Percentiles rank a stretch among this genome's conserved stretches.
These are phyloP conservation scores for Fusarium circinatum DNA, from an alignment of 2,329 filamentous ascomycete genomes.

Conservation along the genomic window DNA sequence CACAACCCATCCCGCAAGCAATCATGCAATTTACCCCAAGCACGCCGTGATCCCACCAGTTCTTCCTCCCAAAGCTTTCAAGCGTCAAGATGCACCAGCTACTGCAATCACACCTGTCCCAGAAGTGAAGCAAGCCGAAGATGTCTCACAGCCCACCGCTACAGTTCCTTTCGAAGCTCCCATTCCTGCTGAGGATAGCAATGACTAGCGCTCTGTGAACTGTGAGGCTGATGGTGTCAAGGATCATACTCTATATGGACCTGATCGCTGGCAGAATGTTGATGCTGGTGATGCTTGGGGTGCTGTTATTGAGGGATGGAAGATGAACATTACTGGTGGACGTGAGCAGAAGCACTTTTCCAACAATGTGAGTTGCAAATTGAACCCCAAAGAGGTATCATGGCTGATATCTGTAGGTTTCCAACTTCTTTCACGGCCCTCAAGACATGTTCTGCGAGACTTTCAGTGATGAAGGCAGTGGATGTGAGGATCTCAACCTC, in stretches of 20 bases:
- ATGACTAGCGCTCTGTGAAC: background rate
- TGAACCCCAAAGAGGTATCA: fast-evolving
- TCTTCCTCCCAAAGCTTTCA: background rate
- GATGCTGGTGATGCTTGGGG: slow-evolving; percentile 14
- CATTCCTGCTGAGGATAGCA: background rate
- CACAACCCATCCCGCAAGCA: background rate
- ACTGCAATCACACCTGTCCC: background rate
- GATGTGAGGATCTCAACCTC: slow-evolving; percentile 9
- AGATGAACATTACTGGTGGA: slow-evolving; percentile 5
- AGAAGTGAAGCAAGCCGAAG: background rate
- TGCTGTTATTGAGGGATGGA: slow-evolving; percentile 15
- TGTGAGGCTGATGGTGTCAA: slow-evolving; percentile 12
- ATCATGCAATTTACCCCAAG: background rate
- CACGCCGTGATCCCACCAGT: background rate
- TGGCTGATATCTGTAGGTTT: background rate
- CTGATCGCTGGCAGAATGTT: slow-evolving; percentile 14
- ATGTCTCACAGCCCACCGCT: background rate
- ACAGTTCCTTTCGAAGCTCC: background rate
- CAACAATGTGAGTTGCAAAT: background rate
- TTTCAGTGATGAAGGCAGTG: slow-evolving; percentile 14
- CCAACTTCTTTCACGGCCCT: slow-evolving; percentile 23
- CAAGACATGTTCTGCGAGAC: slow-evolving; percentile 28
- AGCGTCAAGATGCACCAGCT: slow-evolving; percentile 1
- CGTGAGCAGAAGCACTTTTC: slow-evolving; percentile 13
- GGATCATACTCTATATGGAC: slow-evolving; percentile 15